phyloP scores from a whole-genome alignment of 1,284 basidiomycete genomes.

The Cerioporus squamosus region DNA sequence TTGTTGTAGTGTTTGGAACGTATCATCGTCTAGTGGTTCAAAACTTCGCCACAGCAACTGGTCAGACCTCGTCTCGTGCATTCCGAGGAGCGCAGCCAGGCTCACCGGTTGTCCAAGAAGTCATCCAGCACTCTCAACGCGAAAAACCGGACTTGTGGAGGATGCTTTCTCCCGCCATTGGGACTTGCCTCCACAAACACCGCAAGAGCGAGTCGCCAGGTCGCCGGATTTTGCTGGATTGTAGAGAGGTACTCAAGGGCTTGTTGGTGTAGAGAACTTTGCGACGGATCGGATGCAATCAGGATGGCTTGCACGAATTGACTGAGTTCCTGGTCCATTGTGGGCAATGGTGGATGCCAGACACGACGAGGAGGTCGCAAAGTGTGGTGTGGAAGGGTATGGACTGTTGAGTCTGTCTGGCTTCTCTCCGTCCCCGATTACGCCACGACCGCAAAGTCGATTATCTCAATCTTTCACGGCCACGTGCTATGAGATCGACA shows the following conservation, averaged over 20 bases:
- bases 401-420: conserved; percentile 8
- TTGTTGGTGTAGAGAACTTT: conserved; percentile 71
- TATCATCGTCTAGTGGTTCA: conserved; percentile 69
- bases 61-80: neutral
- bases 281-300: conserved; percentile 82
- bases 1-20: conserved; percentile 72
- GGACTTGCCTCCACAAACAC: conserved; percentile 70
- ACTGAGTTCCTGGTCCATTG: conserved; percentile 75
- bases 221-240: conserved; percentile 76
- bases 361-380: conserved; percentile 10
- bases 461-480: conserved; percentile 28
- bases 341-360: conserved; percentile 10
- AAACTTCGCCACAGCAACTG: conserved; percentile 47
- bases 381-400: neutral
- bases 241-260: conserved; percentile 82
- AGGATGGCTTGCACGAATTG: conserved; percentile 83
- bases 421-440: conserved; percentile 1
- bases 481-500: conserved; percentile 25
- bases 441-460: conserved; percentile 18
- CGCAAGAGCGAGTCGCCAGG: conserved; percentile 79
- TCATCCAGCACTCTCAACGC: conserved; percentile 86
- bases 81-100: conserved; percentile 10
- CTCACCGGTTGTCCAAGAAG: conserved; percentile 84
- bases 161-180: conserved; percentile 68
- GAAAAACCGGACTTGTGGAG: conserved; percentile 81